Conservation (phyloP, 306 rosid genomes). For the Dryas drummondii region DNA sequence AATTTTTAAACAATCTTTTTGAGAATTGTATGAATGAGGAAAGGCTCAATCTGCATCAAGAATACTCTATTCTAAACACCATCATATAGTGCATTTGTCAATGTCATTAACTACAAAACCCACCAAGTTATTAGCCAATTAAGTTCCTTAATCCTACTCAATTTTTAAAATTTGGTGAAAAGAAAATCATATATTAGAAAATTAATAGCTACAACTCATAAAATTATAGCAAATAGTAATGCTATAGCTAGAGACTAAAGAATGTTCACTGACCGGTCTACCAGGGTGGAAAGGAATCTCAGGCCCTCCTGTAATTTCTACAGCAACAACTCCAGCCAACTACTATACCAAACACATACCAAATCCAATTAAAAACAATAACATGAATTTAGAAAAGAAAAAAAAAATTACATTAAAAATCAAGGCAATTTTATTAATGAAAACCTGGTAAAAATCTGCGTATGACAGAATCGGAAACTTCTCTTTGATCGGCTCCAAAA, state of each 20-base stretch:
- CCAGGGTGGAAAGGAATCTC: conserved; percentile 63
- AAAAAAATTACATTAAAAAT: no score
- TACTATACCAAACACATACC: conserved; percentile 14
- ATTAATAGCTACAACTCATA: no score
- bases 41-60: background rate
- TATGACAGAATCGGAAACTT: conserved; percentile 49
- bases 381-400: background rate
- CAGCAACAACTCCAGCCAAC: conserved; percentile 68
- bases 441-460: conserved; percentile 59
- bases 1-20: no score
- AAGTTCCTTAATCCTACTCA: background rate
- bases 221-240: no score
- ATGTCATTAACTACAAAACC: background rate
- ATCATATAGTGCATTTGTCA: background rate
- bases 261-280: conserved; percentile 41
- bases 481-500: conserved; percentile 54
- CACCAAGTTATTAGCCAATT: background rate
- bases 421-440: background rate
- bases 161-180: background rate
- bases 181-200: background rate
- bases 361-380: background rate
- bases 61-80: background rate
- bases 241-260: no score
- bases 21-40: background rate
- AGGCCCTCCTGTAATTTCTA: conserved; percentile 69